A percentile compares a stretch with the other conserved stretches of the same genome.
These are phyloP conservation scores for Lipomyces yamanashiensis DNA, from an alignment of 805 yeast species.

Conservation along the genomic window DNA sequence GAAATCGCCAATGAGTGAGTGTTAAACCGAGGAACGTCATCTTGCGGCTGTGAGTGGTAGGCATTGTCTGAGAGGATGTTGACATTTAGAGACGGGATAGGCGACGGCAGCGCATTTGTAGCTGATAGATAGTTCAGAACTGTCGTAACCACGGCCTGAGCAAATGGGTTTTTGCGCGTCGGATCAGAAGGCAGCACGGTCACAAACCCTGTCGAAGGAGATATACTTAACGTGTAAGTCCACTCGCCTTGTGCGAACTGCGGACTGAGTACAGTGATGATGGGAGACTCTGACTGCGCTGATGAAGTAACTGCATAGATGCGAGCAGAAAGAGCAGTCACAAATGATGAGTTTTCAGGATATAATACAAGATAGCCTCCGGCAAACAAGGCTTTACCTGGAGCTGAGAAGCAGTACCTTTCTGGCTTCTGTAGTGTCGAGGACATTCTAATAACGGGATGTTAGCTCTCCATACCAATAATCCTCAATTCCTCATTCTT, in stretches of 20 bases:
- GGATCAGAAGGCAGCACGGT: conserved; percentile 37
- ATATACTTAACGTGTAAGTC: conserved; percentile 53
- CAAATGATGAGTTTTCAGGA: conserved; percentile 73
- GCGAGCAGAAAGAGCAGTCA: conserved; percentile 84
- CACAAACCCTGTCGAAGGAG: conserved; percentile 38
- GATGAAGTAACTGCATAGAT: conserved; percentile 68
- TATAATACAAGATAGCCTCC: conserved; percentile 94
- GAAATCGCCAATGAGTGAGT: conserved; percentile 65
- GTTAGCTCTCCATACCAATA: not conserved
- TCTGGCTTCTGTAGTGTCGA: not conserved
- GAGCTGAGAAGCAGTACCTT: conserved; percentile 68
- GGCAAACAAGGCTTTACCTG: conserved; percentile 91
- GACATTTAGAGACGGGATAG: conserved; percentile 48
- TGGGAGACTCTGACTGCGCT: conserved; percentile 41
- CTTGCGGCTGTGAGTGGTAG: conserved; percentile 73
- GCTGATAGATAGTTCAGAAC: conserved; percentile 59
- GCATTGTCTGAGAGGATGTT: conserved; percentile 83
- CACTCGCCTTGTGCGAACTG: conserved; percentile 77
- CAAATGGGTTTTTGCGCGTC: conserved; percentile 65
- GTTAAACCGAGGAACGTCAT: conserved; percentile 50
- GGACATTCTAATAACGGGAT: not conserved
- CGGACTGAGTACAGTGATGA: conserved; percentile 64
- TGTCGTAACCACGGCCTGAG: conserved; percentile 63
- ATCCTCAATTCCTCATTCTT: too few species aligned
- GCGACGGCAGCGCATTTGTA: conserved; percentile 36